These are phyloP conservation scores for Maudiozyma bulderi DNA, from an alignment of 805 yeast species.

Conservation along the genomic window DNA sequence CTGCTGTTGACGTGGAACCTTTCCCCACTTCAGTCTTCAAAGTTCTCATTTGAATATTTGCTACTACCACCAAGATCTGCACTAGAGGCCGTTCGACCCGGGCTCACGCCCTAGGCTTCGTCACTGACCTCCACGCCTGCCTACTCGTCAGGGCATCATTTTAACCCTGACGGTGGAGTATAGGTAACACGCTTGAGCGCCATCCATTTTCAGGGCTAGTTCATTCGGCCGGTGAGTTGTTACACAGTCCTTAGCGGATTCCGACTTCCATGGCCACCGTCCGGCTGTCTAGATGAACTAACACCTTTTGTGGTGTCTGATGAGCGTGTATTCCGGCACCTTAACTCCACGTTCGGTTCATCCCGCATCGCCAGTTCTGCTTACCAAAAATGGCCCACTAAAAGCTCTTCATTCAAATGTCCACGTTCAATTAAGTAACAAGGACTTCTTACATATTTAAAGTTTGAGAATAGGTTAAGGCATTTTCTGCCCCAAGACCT, in stretches of 20 bases:
- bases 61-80: conserved; percentile 37
- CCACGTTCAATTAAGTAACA: conserved; percentile 35
- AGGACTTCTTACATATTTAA: conserved; percentile 36
- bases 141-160: conserved; percentile 33
- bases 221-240: conserved; percentile 45
- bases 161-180: conserved; percentile 33
- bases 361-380: conserved; percentile 41
- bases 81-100: conserved; percentile 35
- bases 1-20: conserved; percentile 37
- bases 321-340: conserved; percentile 37
- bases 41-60: conserved; percentile 35
- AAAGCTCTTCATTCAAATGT: conserved; percentile 30
- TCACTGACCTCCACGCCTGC: conserved; percentile 36
- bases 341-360: conserved; percentile 35
- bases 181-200: conserved; percentile 33
- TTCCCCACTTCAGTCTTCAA: conserved; percentile 37
- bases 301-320: conserved; percentile 39
- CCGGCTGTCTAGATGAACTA: conserved; percentile 39
- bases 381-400: conserved; percentile 40
- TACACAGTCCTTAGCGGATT: conserved; percentile 47
- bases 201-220: conserved; percentile 36
- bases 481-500: conserved; percentile 33
- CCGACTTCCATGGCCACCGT: conserved; percentile 46
- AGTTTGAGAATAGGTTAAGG: conserved; percentile 36
- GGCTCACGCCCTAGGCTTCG: conserved; percentile 34